Base-by-base conservation (phyloP, 2,329 filamentous ascomycete species). In the Ilyonectria sp. region DNA sequence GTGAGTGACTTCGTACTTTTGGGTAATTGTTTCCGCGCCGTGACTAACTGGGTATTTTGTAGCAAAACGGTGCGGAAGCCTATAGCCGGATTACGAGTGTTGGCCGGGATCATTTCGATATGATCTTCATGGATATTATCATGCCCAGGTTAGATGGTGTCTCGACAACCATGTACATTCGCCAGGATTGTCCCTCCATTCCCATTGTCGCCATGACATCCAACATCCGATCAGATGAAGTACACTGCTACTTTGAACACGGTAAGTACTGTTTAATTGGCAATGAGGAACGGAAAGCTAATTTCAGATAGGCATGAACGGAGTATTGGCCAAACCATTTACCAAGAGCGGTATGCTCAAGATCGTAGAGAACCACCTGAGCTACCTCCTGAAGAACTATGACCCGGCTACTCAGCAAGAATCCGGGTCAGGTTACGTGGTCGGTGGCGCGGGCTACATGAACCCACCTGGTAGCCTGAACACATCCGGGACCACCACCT, bases 161-260 rank as follows among this genome's bases (percentile, higher is more conserved):
- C 6, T 97, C 95, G 17, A 95, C 96, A 3, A 97, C 94, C 64
- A 93, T 96, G 76, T 90, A 97, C 69, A 98, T 99, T 71, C 91
- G 95, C 60, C 93, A 97, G 77, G 94, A 95, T 69, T 91, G 94
- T 70, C 89, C 90, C 43, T 89, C 91, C 6, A 91, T 93, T 21
- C 96, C 96, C 0, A 97, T 99, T 75, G 94, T 99, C 65, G 96
- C 96, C 53, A 98, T 99, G 96, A 99, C 96, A 3, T 98, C 95
- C 4, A 99, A 98, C 78, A 98, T 99, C 71, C 90, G 96, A 71
- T 95, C 94, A 68, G 95, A 98, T 76, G 96, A 99, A 79, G 97
- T 98, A 69, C 93, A 95, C 60, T 95, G 97, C 83, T 99, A 99
- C 79, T 98, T 98, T 83, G 92, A 95, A 76, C 95, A 97, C 83